Evolutionary conservation across 2,329 filamentous ascomycete genomes (phyloP), one percentile per base, ranked within the genome.

Genomic region (Biscogniauxia marginata): DNA sequence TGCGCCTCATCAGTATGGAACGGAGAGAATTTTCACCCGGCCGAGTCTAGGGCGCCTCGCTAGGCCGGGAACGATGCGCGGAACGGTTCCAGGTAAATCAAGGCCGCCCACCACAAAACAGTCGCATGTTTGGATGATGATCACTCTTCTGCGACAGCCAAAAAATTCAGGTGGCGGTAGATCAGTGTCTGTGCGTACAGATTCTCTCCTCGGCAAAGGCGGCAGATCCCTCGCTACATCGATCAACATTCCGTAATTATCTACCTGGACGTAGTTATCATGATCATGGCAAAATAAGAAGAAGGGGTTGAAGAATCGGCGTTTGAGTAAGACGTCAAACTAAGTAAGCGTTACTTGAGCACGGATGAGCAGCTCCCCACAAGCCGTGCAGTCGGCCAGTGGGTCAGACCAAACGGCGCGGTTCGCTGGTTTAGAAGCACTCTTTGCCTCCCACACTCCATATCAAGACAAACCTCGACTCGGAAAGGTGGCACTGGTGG

Each of bases 121-220:
- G 30, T 39, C 13, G 30, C 30, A 39, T 39, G 30, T 39, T 39
- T 22, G n/a, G 22, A 25, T 49, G 25, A 49, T 18, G 25, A 25
- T 49, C 46, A 9, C 46, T 18, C 23, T 49, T 47, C 46, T 49
- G 46, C 25, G 25, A 49, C 46, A 49, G 46, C 13, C 30, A 43
- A 8, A 48, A 48, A 22, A 48, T 48, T 55, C 46, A 25, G 50
- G 43, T 24, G 22, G 13, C 45, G 16, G 49, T 22, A 61, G 56
- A 58, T 58, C 56, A 53, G 49, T 45, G 54, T 61, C 58, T 56
- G 58, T 61, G 58, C 56, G 51, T 50, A 44, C 20, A 24, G 23
- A 21, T 25, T 44, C 54, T 52, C 46, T 25, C 13, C 21, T 49
- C 23, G 25, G 22, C 18, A 49, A 49, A 21, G 46, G 30, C 30